phyloP scores from a whole-genome alignment of 2,329 filamentous ascomycete genomes.

The Fusarium pseudoanthophilum region DNA sequence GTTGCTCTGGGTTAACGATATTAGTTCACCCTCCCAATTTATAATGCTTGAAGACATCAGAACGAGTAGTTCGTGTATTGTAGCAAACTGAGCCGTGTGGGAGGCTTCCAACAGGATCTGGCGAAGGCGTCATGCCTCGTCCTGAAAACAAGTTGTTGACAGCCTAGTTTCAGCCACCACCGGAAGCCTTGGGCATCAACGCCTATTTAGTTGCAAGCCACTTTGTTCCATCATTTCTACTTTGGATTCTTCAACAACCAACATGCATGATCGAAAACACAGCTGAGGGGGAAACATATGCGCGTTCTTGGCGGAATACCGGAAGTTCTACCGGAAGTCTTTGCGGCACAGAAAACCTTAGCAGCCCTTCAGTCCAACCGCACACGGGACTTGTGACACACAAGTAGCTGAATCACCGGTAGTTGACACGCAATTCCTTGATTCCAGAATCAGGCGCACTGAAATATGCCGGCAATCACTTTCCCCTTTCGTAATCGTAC shows the following conservation, averaged over 20 bases:
- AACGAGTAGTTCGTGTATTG: neutral
- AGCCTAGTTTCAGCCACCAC: conserved; percentile 19
- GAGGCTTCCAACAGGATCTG: neutral
- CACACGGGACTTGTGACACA: conserved; percentile 2
- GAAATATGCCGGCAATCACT: conserved; percentile 5
- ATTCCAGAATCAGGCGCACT: conserved; percentile 1
- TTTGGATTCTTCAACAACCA: neutral
- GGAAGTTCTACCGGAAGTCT: neutral
- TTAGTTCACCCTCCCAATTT: neutral
- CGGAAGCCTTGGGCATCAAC: neutral
- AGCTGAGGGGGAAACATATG: neutral
- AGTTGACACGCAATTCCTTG: neutral
- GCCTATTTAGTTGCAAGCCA: neutral
- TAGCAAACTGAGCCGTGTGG: neutral
- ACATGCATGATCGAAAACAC: neutral
- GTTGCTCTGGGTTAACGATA: neutral
- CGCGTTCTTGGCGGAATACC: neutral
- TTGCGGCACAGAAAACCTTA: neutral
- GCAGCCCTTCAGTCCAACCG: neutral
- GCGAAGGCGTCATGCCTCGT: neutral
- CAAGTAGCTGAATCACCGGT: conserved; percentile 16
- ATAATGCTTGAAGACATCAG: neutral
- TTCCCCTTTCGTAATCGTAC: conserved; percentile 1
- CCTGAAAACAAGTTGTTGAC: neutral
- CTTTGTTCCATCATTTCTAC: neutral